These are phyloP conservation scores for Hypholoma fasciculare DNA, from an alignment of 768 basidiomycete species.

Conservation along the genomic window DNA sequence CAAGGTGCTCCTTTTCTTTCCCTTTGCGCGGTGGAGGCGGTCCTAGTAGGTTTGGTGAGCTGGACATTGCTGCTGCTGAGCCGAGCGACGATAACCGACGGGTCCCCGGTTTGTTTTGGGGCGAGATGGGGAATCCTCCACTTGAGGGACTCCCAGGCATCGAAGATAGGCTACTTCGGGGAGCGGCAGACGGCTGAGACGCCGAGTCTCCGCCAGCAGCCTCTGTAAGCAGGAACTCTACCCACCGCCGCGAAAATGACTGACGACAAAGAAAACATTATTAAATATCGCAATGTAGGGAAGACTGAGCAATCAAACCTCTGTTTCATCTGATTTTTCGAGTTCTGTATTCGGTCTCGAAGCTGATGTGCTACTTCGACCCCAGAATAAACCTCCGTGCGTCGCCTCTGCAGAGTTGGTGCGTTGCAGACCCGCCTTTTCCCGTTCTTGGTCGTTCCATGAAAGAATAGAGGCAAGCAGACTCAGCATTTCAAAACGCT, in stretches of 20 bases:
- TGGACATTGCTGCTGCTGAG: conserved; percentile 28
- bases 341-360: conserved; percentile 51
- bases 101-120: conserved; percentile 15
- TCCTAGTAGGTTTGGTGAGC: conserved; percentile 33
- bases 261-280: conserved; percentile 26
- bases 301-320: conserved; percentile 44
- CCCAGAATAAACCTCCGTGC: conserved; percentile 39
- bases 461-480: conserved; percentile 87
- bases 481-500: conserved; percentile 95
- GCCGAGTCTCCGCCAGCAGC: conserved; percentile 50
- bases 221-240: conserved; percentile 96
- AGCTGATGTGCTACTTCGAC: conserved; percentile 36
- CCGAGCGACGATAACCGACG: conserved; percentile 32
- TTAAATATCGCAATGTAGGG: background rate
- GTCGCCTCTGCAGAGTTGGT: conserved; percentile 27
- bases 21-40: conserved; percentile 24
- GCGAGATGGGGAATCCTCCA: background rate
- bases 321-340: conserved; percentile 83
- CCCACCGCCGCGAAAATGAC: conserved; percentile 98
- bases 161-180: conserved; percentile 29
- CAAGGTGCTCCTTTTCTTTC: conserved; percentile 23
- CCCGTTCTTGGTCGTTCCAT: conserved; percentile 90
- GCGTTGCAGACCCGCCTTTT: conserved; percentile 85
- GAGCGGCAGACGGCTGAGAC: conserved; percentile 21
- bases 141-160: conserved; percentile 33